phyloP scores from a whole-genome alignment of 179 eudicot species.

The Gypsophila paniculata region DNA sequence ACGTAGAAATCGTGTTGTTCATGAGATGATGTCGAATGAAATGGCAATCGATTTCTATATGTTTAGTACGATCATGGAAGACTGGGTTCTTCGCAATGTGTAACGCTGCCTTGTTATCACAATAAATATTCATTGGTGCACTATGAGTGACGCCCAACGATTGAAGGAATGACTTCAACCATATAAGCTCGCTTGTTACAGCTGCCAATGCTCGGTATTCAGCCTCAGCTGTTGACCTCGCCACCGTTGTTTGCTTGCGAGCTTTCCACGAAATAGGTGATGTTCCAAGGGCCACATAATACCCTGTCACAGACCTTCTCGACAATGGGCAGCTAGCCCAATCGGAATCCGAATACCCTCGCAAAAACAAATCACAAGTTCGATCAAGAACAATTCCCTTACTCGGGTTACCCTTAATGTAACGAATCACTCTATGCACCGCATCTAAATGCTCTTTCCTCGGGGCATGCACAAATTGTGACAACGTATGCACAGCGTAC shows the following conservation, averaged over 20 bases:
- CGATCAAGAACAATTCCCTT: not conserved
- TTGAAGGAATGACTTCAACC: not conserved
- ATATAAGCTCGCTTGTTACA: not conserved
- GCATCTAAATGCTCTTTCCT: too few relatives aligned
- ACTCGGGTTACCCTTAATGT: not conserved
- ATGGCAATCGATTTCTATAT: too few relatives aligned
- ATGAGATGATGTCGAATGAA: too few relatives aligned
- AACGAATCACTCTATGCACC: not conserved
- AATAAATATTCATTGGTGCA: too few relatives aligned
- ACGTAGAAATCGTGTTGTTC: too few relatives aligned
- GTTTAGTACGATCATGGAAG: too few relatives aligned
- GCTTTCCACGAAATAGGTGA: too few relatives aligned
- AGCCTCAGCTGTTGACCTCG: not conserved
- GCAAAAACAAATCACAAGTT: not conserved
- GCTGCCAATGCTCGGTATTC: slow-evolving; percentile 1
- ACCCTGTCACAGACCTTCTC: not conserved
- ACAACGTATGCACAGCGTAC: too few relatives aligned
- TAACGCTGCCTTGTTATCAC: too few relatives aligned
- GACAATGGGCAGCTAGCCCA: slow-evolving; percentile 10
- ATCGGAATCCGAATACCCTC: slow-evolving; percentile 6
- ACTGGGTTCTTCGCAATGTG: too few relatives aligned
- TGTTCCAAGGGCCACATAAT: not conserved
- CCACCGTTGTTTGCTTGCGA: not conserved
- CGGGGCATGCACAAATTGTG: too few relatives aligned
- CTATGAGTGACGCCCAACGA: not conserved